A percentile compares a stretch with the other conserved stretches of the same genome.
These are phyloP conservation scores for Cyclostephanos tholiformis DNA, from an alignment of 108 stramenopile species.

Conservation along the genomic window DNA sequence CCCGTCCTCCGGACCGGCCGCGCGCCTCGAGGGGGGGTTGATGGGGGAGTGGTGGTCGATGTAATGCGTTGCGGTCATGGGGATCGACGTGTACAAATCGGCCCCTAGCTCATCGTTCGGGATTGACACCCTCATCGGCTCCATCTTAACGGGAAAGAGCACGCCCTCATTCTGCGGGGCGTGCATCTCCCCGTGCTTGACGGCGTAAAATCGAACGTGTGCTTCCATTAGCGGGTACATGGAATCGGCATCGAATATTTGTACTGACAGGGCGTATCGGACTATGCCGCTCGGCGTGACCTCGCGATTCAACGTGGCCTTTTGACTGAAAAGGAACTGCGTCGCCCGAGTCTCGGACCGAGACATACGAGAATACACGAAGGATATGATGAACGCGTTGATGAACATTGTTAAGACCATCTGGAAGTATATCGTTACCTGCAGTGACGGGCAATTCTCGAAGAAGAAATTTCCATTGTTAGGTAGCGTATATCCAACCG, in stretches of 20 bases:
- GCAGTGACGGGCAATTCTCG: conserved; percentile 66
- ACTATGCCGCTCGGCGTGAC: conserved; percentile 28
- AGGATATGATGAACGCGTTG: conserved; percentile 80
- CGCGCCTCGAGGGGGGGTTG: conserved; percentile 27
- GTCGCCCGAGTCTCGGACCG: conserved; percentile 60
- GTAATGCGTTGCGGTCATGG: conserved; percentile 59
- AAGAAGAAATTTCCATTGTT: conserved; percentile 70
- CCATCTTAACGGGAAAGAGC: conserved; percentile 44
- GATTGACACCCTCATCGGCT: conserved; percentile 54
- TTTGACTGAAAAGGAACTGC: conserved; percentile 76
- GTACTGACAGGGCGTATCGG: conserved; percentile 39
- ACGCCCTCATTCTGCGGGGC: conserved; percentile 28
- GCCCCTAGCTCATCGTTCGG: conserved; percentile 78
- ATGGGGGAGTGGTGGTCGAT: conserved; percentile 63
- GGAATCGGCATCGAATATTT: conserved; percentile 75
- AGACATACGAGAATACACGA: conserved; percentile 66
- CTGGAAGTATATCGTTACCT: conserved; percentile 71
- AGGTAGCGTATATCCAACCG: conserved; percentile 72
- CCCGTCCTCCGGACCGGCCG: conserved; percentile 34
- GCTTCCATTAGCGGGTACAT: conserved; percentile 80
- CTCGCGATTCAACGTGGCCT: conserved; percentile 66
- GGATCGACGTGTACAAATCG: conserved; percentile 54
- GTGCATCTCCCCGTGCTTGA: conserved; percentile 35
- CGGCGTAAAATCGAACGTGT: conserved; percentile 82
- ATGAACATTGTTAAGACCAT: conserved; percentile 77